Percentiles rank a stretch among this genome's conserved stretches.
phyloP scores from a whole-genome alignment of 2,329 filamentous ascomycete genomes.

The Exophiala mesophila region DNA sequence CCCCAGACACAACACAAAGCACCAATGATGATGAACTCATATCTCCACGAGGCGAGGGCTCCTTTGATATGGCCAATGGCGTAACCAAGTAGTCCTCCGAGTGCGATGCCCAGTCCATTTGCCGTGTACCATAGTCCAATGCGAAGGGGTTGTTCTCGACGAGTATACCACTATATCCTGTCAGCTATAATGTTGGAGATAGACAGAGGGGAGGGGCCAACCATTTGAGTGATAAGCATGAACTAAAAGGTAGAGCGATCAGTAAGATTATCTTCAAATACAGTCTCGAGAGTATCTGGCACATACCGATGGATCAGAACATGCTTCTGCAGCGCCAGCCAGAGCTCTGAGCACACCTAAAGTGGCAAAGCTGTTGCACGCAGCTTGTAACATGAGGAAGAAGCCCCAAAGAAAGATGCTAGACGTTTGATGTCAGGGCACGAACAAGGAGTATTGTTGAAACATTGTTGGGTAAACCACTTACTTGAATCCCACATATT shows the following conservation, averaged over 20 bases:
- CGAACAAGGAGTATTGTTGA: too few species aligned
- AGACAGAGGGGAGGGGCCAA: conserved; percentile 1
- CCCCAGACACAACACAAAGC: conserved; percentile 57
- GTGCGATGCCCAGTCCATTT: conserved; percentile 44
- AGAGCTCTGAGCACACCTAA: conserved; percentile 55
- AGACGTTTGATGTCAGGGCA: too few species aligned
- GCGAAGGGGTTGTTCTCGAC: conserved; percentile 57
- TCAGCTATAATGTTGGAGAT: neutral
- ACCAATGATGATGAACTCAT: conserved; percentile 62
- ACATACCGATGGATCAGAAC: conserved; percentile 47
- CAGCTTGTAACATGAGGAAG: conserved; percentile 50
- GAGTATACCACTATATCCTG: conserved; percentile 57
- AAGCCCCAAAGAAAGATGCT: conserved; percentile 38
- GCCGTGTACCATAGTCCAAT: conserved; percentile 56
- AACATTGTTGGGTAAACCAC: neutral
- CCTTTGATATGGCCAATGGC: conserved; percentile 38
- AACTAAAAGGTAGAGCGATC: conserved; percentile 37
- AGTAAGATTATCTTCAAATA: conserved; percentile 39
- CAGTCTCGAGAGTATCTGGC: conserved; percentile 54
- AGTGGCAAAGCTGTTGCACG: conserved; percentile 51
- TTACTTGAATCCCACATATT: conserved; percentile 53
- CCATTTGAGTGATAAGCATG: conserved; percentile 38
- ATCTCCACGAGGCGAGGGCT: conserved; percentile 58
- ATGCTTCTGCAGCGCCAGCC: conserved; percentile 47
- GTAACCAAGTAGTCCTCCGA: conserved; percentile 41